Evolutionary conservation across 2,329 filamentous ascomycete species (phyloP).

Genomic region (Blastomyces gilchristii): DNA sequence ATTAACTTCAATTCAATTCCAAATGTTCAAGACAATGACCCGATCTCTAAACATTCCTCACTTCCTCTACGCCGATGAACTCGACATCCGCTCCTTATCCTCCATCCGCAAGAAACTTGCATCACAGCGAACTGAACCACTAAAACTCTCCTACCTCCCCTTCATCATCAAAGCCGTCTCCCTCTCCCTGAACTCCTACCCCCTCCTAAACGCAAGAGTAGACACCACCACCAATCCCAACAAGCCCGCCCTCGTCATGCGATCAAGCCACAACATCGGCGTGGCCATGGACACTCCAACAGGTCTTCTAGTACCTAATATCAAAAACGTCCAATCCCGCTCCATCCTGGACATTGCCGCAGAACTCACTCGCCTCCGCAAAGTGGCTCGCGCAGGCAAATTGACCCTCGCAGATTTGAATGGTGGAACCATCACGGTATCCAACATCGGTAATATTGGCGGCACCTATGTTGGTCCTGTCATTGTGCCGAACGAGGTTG

Average conservation of each 20-base stretch:
- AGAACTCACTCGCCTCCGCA: conserved; percentile 64
- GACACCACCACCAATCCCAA: conserved; percentile 49
- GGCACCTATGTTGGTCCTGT: conserved; percentile 87
- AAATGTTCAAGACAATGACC: conserved; percentile 99
- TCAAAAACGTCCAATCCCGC: conserved; percentile 68
- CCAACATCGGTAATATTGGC: conserved; percentile 91
- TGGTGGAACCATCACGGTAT: conserved; percentile 87
- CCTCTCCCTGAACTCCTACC: conserved; percentile 67
- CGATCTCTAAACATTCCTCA: conserved; percentile 83
- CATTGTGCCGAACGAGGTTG: conserved; percentile 81
- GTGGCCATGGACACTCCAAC: conserved; percentile 88
- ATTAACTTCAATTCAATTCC: conserved; percentile 68
- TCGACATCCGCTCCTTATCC: conserved; percentile 68
- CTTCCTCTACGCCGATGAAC: conserved; percentile 86
- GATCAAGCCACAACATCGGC: conserved; percentile 85
- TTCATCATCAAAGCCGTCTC: conserved; percentile 96
- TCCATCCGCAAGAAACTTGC: conserved; percentile 61
- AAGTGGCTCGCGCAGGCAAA: conserved; percentile 62
- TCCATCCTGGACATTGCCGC: conserved; percentile 68
- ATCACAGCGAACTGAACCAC: conserved; percentile 31
- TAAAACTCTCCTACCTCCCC: conserved; percentile 77
- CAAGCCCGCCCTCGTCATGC: conserved; percentile 67
- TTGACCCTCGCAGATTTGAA: conserved; percentile 64
- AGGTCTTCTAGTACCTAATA: conserved; percentile 82
- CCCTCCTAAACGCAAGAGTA: conserved; percentile 77